Evolutionary conservation across 2,329 filamentous ascomycete genomes (phyloP), one percentile per base, ranked within the genome.

Genomic region (Diaporthe amygdali): DNA sequence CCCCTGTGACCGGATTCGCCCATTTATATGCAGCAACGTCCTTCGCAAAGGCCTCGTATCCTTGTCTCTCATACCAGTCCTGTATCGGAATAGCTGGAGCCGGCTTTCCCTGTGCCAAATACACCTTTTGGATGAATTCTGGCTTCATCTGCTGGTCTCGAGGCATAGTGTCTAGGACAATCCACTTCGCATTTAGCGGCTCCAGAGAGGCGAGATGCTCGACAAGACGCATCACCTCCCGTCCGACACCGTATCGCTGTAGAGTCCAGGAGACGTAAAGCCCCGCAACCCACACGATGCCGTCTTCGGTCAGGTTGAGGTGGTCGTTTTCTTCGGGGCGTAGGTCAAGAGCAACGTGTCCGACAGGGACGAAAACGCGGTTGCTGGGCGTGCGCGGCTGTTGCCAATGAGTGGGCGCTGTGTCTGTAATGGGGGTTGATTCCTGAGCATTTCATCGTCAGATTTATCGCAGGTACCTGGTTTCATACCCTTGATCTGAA

Each of bases 331-430:
- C 75, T 2, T 79, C 76, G 2, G 78, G 74, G 25, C 79, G 78
- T 22, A 77, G 59, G 52, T 82, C 81, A 4, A 85, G 76, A 9
- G 79, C 81, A 22, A 83, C 77, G 75, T 85, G 83, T 14, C 83
- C 83, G 61, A 84, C 77, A n/a, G 83, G 82, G 6, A 76, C 69
- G 74, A 84, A 84, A 34, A 71, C 55, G 20, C 67, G 71, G 20
- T 71, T 71, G 22, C 78, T 81, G 32, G 82, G 79, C 17, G 76
- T 27, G 44, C 81, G 74, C 34, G 74, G 74, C 2, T 75, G 70
- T 4, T 76, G 76, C 59, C 77, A 77, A 55, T 82, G 46, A 25
- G 76, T 75, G 7, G 72, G 61, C 41, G 81, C 79, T 9, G 80
- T 81, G 73, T 85, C 82, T n/a, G 55, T 73, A 37, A 84, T 76